phyloP scores from a whole-genome alignment of 495 filamentous ascomycete species.

The Penicillium mononematosum region DNA sequence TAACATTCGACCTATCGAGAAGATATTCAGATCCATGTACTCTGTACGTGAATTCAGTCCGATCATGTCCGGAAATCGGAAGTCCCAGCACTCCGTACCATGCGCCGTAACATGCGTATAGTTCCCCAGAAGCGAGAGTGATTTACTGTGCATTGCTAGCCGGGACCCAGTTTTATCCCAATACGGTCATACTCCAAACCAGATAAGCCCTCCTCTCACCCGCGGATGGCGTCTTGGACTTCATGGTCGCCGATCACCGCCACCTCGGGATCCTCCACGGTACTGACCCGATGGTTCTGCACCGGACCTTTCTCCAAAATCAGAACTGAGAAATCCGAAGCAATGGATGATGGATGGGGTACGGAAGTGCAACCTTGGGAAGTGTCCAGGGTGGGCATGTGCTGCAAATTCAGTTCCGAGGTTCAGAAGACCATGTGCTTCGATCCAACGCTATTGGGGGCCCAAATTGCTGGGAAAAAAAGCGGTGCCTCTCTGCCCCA shows the following conservation, averaged over 20 bases:
- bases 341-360: too few relatives aligned
- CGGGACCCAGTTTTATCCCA: background rate
- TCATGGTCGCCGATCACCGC: slow-evolving; percentile 20
- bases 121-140: slow-evolving; percentile 7
- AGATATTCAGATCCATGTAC: background rate
- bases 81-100: background rate
- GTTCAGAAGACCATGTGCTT: slow-evolving; percentile 3
- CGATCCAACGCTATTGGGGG: slow-evolving; percentile 1
- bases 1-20: background rate
- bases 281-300: background rate
- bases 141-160: slow-evolving; percentile 1
- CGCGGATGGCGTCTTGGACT: background rate
- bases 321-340: background rate
- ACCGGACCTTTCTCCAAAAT: background rate
- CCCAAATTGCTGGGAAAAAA: slow-evolving; percentile 1
- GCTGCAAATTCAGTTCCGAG: too few relatives aligned
- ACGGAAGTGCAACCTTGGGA: too few relatives aligned
- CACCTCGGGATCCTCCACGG: slow-evolving; percentile 6
- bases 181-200: slow-evolving; percentile 8
- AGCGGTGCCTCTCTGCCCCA: background rate
- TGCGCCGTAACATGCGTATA: background rate
- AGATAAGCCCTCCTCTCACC: slow-evolving; percentile 11
- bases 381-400: too few relatives aligned
- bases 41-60: background rate
- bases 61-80: background rate